Base-by-base conservation (phyloP, 805 yeast species). In the Hanseniaspora singularis region DNA sequence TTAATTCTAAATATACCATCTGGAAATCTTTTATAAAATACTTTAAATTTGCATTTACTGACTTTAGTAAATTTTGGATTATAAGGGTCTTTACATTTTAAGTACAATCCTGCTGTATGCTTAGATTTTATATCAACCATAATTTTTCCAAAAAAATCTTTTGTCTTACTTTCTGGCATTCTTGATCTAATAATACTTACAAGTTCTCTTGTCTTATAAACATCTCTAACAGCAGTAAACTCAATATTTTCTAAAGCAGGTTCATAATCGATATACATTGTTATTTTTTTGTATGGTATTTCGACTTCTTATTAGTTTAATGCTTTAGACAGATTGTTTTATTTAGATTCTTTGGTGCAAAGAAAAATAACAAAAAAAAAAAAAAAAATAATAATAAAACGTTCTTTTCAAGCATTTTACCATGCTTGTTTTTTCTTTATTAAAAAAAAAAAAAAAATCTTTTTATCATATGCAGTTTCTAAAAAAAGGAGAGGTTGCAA, bases 91-190 rank as follows among this genome's bases (percentile, higher is more conserved):
- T 36, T 37, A 14, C 47, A 43, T 36, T 26, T 34, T 18, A 43
- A 15, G 23, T 43, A 43, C 3, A 43, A 15, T 4, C 47, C 47
- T n/a, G 23, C 38, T 6, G 47, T n/a, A 23, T 28, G 11, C 34
- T 43, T 43, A 11, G 47, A 33, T 22, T 43, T 43, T 20, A 33
- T 16, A 12, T 43, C 34, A 15, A 36, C 12, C 47, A 43, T 43
- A 9, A 36, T 37, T 43, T 34, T 43, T 2, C 47, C 47, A 34
- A 32, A 28, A 15, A 43, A 43, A 40, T 43, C 30, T 36, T 43
- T 43, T 4, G 16, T 22, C 2, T 30, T 31, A 9, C 47, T 33
- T 12, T 20, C 10, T 18, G 40, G 34, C 16, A 43, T 14, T 18
- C 23, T 34, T 3, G 47, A 27, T 16, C 47, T 22, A 5, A 43